Conservation (phyloP, 768 basidiomycete species). For the Filobasidium floriforme region DNA sequence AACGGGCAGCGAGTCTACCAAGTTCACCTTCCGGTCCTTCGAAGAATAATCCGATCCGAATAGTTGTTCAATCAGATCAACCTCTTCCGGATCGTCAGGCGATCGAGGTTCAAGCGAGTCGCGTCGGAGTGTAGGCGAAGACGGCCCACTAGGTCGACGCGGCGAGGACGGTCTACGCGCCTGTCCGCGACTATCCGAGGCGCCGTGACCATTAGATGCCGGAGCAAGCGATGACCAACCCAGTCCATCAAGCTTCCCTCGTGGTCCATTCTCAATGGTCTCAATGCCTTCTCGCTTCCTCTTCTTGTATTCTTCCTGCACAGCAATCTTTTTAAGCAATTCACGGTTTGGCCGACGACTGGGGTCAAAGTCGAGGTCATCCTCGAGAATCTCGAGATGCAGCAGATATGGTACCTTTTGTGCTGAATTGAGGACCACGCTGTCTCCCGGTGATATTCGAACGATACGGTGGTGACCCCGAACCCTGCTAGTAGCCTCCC, state of each 20-base stretch:
- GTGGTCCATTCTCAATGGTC: slow-evolving; percentile 8
- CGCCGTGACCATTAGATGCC: not conserved
- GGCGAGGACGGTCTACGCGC: not conserved
- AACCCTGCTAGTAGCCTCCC: slow-evolving; percentile 46
- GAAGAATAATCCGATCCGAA: slow-evolving; percentile 73
- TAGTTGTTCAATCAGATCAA: slow-evolving; percentile 93
- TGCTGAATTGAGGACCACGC: slow-evolving; percentile 94
- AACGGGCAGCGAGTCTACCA: slow-evolving; percentile 75
- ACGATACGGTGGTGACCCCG: slow-evolving; percentile 88
- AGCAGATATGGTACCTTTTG: slow-evolving; percentile 91
- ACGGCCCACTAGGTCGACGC: not conserved
- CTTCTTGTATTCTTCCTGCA: slow-evolving; percentile 45
- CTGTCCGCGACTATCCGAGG: not conserved
- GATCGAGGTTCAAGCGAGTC: slow-evolving; percentile 5
- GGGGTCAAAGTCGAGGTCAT: slow-evolving; percentile 89
- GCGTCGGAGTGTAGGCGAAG: not conserved
- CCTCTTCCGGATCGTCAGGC: slow-evolving; percentile 65
- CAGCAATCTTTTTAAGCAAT: slow-evolving; percentile 54
- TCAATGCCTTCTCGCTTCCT: slow-evolving; percentile 29
- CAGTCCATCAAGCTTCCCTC: slow-evolving; percentile 9
- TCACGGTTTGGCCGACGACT: slow-evolving; percentile 74
- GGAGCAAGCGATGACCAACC: slow-evolving; percentile 1
- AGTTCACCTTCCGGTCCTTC: slow-evolving; percentile 61
- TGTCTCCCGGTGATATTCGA: slow-evolving; percentile 93
- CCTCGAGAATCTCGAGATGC: slow-evolving; percentile 78